Conservation (phyloP, 371 early-diverging fungal genomes). For the Mortierella sp. region DNA sequence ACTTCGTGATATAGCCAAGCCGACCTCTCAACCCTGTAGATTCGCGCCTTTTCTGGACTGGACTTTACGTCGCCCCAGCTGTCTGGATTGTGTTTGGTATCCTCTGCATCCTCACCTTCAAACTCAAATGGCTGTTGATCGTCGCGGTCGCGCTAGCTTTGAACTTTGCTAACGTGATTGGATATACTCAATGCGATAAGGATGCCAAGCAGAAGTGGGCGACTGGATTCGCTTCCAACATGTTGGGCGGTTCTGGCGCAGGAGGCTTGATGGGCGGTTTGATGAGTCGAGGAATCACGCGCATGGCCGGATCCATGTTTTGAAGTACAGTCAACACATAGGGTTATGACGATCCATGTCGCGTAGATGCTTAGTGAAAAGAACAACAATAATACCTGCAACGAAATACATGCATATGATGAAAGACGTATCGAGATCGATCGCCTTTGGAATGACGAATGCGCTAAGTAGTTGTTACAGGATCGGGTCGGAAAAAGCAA, state of each 20-base stretch:
- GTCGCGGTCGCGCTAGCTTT: slow-evolving; percentile 86
- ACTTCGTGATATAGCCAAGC: slow-evolving; percentile 74
- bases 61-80: slow-evolving; percentile 87
- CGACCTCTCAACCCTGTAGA: slow-evolving; percentile 85
- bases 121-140: slow-evolving; percentile 85
- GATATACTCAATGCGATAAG: slow-evolving; percentile 96
- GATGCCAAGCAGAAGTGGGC: slow-evolving; percentile 83
- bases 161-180: slow-evolving; percentile 91
- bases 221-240: slow-evolving; percentile 46
- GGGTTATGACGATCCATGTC: not conserved
- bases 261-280: slow-evolving; percentile 43
- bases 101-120: slow-evolving; percentile 74
- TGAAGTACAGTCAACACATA: not conserved
- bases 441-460: too few species aligned
- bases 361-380: not conserved
- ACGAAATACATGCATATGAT: too few species aligned
- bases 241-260: slow-evolving; percentile 43
- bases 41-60: slow-evolving; percentile 91
- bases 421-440: too few species aligned
- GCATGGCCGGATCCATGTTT: slow-evolving; percentile 51
- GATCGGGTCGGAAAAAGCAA: too few species aligned
- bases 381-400: too few species aligned
- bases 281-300: slow-evolving; percentile 49
- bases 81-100: slow-evolving; percentile 90
- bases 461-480: too few species aligned